phyloP scores from a whole-genome alignment of 768 basidiomycete species.

The Tephrocybe sp. region DNA sequence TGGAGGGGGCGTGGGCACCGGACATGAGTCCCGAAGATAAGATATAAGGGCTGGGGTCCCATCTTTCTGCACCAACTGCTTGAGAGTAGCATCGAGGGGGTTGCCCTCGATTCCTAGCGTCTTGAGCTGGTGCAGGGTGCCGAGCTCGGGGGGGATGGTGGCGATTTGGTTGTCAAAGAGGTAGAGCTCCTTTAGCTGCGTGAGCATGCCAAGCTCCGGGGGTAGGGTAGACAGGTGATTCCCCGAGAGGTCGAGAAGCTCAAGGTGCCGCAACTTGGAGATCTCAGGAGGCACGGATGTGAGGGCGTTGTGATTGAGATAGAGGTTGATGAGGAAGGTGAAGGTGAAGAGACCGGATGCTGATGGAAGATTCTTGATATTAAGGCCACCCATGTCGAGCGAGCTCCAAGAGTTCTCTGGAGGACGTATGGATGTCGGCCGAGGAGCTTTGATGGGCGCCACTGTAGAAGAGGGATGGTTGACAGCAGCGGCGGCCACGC shows the following conservation, averaged over 20 bases:
- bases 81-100: slow-evolving; percentile 75
- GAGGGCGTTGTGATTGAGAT: slow-evolving; percentile 94
- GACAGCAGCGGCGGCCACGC: slow-evolving; percentile 25
- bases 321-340: slow-evolving; percentile 90
- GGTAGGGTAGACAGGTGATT: slow-evolving; percentile 80
- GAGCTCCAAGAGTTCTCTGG: slow-evolving; percentile 84
- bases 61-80: slow-evolving; percentile 86
- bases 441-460: slow-evolving; percentile 67
- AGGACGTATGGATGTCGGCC: slow-evolving; percentile 60
- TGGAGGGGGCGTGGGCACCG: slow-evolving; percentile 77
- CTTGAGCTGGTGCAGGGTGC: slow-evolving; percentile 87
- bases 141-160: slow-evolving; percentile 83
- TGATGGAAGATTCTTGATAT: slow-evolving; percentile 85
- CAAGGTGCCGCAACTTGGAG: slow-evolving; percentile 77
- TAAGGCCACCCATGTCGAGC: slow-evolving; percentile 94
- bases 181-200: slow-evolving; percentile 85
- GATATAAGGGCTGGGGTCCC: slow-evolving; percentile 89
- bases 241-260: slow-evolving; percentile 87
- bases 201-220: slow-evolving; percentile 87
- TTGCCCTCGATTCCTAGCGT: slow-evolving; percentile 98
- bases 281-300: slow-evolving; percentile 79
- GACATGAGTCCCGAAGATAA: slow-evolving; percentile 91
- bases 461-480: slow-evolving; percentile 77
- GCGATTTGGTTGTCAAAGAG: slow-evolving; percentile 94
- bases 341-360: slow-evolving; percentile 77